phyloP scores from a whole-genome alignment of 345 rosid genomes.

The Populus simonii region DNA sequence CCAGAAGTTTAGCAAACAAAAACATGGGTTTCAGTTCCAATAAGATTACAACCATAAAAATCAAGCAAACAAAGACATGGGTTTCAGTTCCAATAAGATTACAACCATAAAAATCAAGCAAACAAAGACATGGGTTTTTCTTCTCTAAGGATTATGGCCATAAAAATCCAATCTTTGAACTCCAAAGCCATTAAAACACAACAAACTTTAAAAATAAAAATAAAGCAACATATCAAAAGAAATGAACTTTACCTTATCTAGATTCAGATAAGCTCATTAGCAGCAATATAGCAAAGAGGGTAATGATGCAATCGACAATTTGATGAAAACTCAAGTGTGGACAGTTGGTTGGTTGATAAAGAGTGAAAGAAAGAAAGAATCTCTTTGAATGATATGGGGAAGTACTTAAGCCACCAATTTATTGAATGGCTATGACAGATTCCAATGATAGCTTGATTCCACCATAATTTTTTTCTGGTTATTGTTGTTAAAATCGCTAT shows the following conservation, averaged over 20 bases:
- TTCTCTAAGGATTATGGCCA: too few relatives aligned
- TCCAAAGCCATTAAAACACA: background rate
- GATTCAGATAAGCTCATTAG: background rate
- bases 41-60: background rate
- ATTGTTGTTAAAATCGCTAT: background rate
- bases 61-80: background rate
- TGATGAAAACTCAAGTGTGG: background rate
- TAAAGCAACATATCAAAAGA: background rate
- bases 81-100: background rate
- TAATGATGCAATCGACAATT: background rate
- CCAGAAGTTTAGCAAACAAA: background rate
- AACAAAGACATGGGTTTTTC: background rate
- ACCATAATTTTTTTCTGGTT: background rate
- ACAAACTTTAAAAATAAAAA: background rate
- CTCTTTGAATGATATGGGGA: background rate
- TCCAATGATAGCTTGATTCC: slow-evolving; percentile 11
- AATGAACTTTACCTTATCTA: background rate
- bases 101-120: background rate
- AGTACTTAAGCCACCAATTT: slow-evolving; percentile 49
- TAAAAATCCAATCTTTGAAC: background rate
- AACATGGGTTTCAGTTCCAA: too few relatives aligned
- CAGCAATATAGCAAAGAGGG: background rate
- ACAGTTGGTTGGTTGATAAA: background rate
- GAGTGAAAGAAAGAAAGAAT: slow-evolving; percentile 22
- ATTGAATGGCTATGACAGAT: slow-evolving; percentile 49